Evolutionary conservation across 345 rosid species (phyloP).

Genomic region (Eucalyptus brandiana): DNA sequence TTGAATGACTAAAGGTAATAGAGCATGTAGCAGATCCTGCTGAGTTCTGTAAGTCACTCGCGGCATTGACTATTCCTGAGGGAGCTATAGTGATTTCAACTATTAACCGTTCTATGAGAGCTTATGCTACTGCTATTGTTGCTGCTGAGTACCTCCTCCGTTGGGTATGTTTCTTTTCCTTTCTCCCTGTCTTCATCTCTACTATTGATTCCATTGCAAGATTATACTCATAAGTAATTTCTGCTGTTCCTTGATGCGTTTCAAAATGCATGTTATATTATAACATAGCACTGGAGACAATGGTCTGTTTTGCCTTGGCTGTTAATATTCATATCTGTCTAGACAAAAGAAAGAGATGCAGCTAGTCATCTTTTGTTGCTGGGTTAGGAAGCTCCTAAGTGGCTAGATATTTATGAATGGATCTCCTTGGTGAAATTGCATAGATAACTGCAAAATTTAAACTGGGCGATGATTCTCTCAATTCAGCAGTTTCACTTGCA

Average conservation of each 20-base stretch:
- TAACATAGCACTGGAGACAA: neutral
- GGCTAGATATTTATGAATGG: neutral
- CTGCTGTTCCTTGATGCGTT: neutral
- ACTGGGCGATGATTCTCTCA: neutral
- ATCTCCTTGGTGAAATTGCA: neutral
- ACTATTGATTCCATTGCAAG: neutral
- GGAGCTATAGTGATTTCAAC: conserved; percentile 86
- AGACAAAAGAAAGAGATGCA: neutral
- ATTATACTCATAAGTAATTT: neutral
- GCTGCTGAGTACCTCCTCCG: conserved; percentile 84
- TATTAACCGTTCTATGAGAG: conserved; percentile 73
- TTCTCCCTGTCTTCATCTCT: neutral
- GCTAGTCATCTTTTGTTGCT: neutral
- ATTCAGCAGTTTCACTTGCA: neutral
- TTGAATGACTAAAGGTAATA: conserved; percentile 42
- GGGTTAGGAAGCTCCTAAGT: neutral
- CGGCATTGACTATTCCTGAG: conserved; percentile 44
- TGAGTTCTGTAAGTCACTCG: conserved; percentile 83
- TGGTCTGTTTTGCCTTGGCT: neutral
- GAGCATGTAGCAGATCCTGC: conserved; percentile 94
- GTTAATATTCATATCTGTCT: neutral
- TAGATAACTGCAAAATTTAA: neutral
- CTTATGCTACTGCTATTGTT: conserved; percentile 76
- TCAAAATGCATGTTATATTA: neutral
- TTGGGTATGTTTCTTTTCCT: conserved; percentile 43